Percentiles rank a stretch among this genome's conserved stretches.
phyloP scores from a whole-genome alignment of 805 yeast genomes.

The Kodamaea leandrae region DNA sequence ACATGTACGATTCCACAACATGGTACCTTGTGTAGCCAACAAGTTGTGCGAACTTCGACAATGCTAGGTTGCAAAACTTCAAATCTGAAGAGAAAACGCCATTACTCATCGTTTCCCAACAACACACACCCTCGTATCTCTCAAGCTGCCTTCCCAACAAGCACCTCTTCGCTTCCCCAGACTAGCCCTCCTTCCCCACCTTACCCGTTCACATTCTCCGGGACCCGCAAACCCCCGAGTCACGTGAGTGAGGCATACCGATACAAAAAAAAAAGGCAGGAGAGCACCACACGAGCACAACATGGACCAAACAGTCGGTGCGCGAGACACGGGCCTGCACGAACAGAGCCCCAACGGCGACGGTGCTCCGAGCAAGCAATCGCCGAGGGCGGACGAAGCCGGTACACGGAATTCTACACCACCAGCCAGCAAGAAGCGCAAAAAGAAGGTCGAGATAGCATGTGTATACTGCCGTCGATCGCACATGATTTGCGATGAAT shows the following conservation, averaged over 20 bases:
- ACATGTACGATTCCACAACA: too few relatives aligned
- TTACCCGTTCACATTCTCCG: too few relatives aligned
- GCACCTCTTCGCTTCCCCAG: too few relatives aligned
- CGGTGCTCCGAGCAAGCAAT: not conserved
- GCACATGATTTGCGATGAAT: conserved; percentile 88
- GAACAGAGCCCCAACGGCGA: not conserved
- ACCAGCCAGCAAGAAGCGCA: conserved; percentile 26
- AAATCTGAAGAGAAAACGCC: too few relatives aligned
- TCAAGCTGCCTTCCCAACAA: too few relatives aligned
- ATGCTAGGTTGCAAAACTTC: too few relatives aligned
- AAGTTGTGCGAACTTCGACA: too few relatives aligned
- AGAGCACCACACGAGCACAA: not conserved
- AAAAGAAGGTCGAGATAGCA: conserved; percentile 60
- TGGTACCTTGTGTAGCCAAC: too few relatives aligned
- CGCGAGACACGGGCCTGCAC: not conserved
- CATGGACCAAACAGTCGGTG: not conserved
- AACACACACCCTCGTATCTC: too few relatives aligned
- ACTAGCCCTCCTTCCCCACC: too few relatives aligned
- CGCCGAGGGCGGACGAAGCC: not conserved
- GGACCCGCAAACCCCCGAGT: conserved; percentile 1
- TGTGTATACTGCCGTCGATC: conserved; percentile 91
- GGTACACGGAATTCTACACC: not conserved
- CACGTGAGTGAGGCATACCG: not conserved
- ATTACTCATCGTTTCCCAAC: too few relatives aligned
- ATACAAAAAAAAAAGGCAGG: not conserved